Percentiles rank a stretch among this genome's conserved stretches.
phyloP scores from a whole-genome alignment of 371 early-diverging fungal species.

The Rhizopus delemar region DNA sequence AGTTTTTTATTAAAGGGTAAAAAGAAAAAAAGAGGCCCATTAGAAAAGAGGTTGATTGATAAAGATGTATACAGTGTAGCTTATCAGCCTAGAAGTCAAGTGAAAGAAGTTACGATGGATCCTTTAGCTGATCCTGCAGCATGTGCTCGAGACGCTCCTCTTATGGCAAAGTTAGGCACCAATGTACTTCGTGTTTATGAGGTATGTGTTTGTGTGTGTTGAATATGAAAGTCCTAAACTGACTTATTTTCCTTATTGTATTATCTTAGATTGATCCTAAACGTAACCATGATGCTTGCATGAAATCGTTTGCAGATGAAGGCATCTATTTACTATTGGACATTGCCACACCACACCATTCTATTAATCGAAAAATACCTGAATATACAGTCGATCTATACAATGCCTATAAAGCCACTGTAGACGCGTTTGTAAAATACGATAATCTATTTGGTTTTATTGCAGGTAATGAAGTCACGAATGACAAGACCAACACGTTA shows the following conservation, averaged over 20 bases:
- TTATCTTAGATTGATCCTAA: constrained; percentile 55
- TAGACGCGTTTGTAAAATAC: constrained; percentile 69
- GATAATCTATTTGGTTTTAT: constrained; percentile 72
- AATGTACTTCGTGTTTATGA: constrained; percentile 83
- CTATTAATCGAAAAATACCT: constrained; percentile 70
- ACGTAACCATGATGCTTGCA: constrained; percentile 72
- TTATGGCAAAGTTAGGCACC: constrained; percentile 69
- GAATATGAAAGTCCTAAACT: neutral
- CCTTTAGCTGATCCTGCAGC: constrained; percentile 64
- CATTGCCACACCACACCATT: constrained; percentile 62
- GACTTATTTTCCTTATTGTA: no score
- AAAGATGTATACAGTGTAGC: constrained; percentile 48
- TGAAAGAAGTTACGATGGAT: constrained; percentile 40
- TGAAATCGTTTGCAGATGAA: constrained; percentile 67
- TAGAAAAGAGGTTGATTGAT: neutral
- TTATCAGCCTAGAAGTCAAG: constrained; percentile 68
- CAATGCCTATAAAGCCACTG: constrained; percentile 57
- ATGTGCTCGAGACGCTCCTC: constrained; percentile 68
- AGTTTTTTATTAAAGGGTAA: constrained; percentile 79
- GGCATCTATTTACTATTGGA: constrained; percentile 77
- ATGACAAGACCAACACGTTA: constrained; percentile 63
- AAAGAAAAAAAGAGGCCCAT: neutral
- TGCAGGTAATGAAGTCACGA: constrained; percentile 83
- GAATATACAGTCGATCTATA: constrained; percentile 62
- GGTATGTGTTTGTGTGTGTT: constrained; percentile 19